Percentiles rank a stretch among this genome's conserved stretches.
phyloP scores from a whole-genome alignment of 2,329 filamentous ascomycete species.

The Ophiostoma australiae region DNA sequence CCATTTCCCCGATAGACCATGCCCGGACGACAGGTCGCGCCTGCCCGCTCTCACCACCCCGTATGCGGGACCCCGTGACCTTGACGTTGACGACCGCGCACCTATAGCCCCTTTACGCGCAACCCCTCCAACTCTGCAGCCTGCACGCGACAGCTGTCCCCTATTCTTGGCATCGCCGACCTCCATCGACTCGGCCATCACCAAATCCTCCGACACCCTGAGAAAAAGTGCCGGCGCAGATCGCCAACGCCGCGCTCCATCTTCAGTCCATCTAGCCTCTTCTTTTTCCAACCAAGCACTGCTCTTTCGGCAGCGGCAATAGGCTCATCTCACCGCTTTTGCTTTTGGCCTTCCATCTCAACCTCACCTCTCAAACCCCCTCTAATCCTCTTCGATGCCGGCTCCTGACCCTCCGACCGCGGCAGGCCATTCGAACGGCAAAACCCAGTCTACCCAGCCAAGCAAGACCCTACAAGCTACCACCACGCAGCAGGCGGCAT shows the following conservation, averaged over 20 bases:
- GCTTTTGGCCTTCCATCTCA: no score
- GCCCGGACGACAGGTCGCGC: slow-evolving; percentile 19
- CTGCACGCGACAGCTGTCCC: slow-evolving; percentile 8
- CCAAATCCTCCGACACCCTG: background rate
- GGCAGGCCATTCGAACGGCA: slow-evolving; percentile 14
- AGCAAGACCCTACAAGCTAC: background rate
- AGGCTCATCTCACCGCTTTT: background rate
- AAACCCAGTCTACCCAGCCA: background rate
- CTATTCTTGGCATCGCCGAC: background rate
- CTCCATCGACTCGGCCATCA: background rate
- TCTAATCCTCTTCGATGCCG: background rate
- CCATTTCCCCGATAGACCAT: slow-evolving; percentile 19
- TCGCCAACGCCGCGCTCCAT: background rate
- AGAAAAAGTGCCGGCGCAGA: background rate
- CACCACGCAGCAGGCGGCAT: slow-evolving; percentile 2
- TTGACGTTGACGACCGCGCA: background rate
- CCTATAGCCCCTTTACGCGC: background rate
- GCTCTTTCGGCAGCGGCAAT: background rate
- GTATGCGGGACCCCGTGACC: slow-evolving; percentile 12
- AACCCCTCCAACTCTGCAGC: background rate
- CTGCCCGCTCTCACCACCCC: slow-evolving; percentile 11
- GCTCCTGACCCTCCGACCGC: background rate
- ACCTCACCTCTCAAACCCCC: background rate
- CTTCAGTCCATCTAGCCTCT: background rate
- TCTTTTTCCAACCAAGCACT: background rate